phyloP scores from a whole-genome alignment of 306 rosid species.

The Parietaria judaica region DNA sequence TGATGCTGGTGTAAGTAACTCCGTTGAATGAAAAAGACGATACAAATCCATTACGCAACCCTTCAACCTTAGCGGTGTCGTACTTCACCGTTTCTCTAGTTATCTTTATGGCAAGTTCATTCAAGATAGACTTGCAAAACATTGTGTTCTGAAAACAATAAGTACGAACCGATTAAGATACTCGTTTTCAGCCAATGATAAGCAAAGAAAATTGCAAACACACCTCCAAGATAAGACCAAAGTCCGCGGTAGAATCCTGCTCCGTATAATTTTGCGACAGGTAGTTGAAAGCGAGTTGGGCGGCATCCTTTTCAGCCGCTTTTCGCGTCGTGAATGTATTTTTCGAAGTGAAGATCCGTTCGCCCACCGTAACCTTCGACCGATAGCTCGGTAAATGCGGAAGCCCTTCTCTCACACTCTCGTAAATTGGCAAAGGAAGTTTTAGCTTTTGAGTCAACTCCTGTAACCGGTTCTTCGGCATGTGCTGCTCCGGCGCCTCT shows the following conservation, averaged over 20 bases:
- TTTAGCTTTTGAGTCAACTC: slow-evolving; percentile 22
- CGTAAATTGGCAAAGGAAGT: slow-evolving; percentile 25
- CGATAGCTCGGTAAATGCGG: slow-evolving; percentile 22
- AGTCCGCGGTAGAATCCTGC: background rate
- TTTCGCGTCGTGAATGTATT: slow-evolving; percentile 20
- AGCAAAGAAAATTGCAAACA: slow-evolving; percentile 4
- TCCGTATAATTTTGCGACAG: slow-evolving; percentile 10
- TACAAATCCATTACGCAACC: slow-evolving; percentile 25
- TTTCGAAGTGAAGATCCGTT: slow-evolving; percentile 19
- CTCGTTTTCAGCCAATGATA: too few species aligned
- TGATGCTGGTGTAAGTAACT: slow-evolving; percentile 24
- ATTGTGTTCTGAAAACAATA: slow-evolving; percentile 24
- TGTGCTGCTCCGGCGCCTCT: slow-evolving; percentile 9
- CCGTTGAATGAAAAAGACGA: slow-evolving; percentile 46
- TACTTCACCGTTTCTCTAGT: slow-evolving; percentile 26
- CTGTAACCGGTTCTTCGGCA: slow-evolving; percentile 29
- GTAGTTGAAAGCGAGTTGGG: slow-evolving; percentile 33
- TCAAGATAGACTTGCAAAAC: slow-evolving; percentile 40
- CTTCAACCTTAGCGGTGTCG: slow-evolving; percentile 20
- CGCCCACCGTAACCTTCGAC: slow-evolving; percentile 36
- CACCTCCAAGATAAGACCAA: slow-evolving; percentile 34
- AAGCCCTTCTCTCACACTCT: slow-evolving; percentile 32
- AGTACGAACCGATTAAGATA: background rate
- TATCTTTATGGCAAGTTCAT: slow-evolving; percentile 50
- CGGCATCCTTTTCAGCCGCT: slow-evolving; percentile 50